phyloP scores from a whole-genome alignment of 192 early-diverging fungal genomes.

The Geranomyces variabilis region DNA sequence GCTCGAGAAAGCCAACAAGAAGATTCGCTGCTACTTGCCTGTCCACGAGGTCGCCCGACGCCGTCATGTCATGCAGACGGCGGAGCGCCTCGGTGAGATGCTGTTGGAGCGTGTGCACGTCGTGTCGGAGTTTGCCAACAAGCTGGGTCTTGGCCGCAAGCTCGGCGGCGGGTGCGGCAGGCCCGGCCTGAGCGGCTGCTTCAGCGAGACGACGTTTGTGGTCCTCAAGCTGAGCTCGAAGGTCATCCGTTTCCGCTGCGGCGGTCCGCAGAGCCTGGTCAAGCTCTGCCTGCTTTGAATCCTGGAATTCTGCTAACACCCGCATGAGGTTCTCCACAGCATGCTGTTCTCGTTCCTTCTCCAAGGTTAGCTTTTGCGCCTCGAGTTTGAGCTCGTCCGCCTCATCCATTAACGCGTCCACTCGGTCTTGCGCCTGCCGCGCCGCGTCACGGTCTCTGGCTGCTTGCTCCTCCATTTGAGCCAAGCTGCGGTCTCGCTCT shows the following conservation, averaged over 20 bases:
- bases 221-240: conserved; percentile 40
- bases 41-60: conserved; percentile 51
- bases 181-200: conserved; percentile 8
- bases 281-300: conserved; percentile 63
- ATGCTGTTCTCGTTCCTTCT: conserved; percentile 59
- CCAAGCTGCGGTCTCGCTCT: conserved; percentile 61
- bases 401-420: conserved; percentile 57
- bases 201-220: conserved; percentile 50
- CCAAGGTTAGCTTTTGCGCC: conserved; percentile 49
- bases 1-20: background rate
- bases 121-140: conserved; percentile 77
- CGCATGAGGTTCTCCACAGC: conserved; percentile 79
- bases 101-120: conserved; percentile 83
- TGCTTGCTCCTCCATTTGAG: conserved; percentile 66
- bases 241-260: background rate
- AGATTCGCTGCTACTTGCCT: conserved; percentile 63
- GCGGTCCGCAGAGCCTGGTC: conserved; percentile 50
- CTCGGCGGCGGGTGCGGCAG: conserved; percentile 29
- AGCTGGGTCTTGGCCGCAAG: conserved; percentile 22
- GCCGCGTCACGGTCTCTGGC: conserved; percentile 55
- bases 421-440: conserved; percentile 44
- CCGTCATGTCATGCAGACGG: conserved; percentile 76
- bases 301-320: conserved; percentile 88
- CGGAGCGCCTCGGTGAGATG: conserved; percentile 93
- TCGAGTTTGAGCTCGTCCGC: conserved; percentile 48